Percentiles rank a stretch among this genome's conserved stretches.
These are phyloP conservation scores for Bremia lactucae DNA, from an alignment of 352 stramenopile species.

Conservation along the genomic window DNA sequence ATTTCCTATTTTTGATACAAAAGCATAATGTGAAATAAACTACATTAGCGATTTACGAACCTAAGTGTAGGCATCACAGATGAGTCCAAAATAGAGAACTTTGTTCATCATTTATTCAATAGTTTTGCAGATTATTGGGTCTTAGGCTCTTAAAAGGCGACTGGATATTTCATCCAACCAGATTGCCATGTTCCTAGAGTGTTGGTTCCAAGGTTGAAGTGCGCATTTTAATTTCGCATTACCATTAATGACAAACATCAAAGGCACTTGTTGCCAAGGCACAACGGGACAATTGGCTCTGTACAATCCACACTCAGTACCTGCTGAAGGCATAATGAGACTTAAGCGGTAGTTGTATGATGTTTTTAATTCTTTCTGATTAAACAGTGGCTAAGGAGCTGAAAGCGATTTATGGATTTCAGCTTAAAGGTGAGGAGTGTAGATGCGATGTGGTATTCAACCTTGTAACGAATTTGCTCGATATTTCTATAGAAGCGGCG, in stretches of 20 bases:
- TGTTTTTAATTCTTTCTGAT: neutral
- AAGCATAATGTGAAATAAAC: too few species aligned
- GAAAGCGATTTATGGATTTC: slow-evolving; percentile 39
- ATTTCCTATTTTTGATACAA: too few species aligned
- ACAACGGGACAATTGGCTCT: slow-evolving; percentile 38
- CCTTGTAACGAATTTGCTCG: neutral
- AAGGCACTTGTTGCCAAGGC: slow-evolving; percentile 31
- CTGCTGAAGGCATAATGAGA: slow-evolving; percentile 24
- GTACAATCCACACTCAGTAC: slow-evolving; percentile 46
- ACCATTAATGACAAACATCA: slow-evolving; percentile 12
- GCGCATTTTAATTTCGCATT: slow-evolving; percentile 6
- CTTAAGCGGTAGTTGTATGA: neutral
- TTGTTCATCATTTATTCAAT: too few species aligned
- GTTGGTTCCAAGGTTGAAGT: slow-evolving; percentile 31
- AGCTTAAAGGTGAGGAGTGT: slow-evolving; percentile 23
- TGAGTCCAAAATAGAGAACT: too few species aligned
- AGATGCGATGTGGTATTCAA: neutral
- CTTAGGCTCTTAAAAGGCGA: too few species aligned
- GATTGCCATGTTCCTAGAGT: too few species aligned
- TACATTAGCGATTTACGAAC: too few species aligned
- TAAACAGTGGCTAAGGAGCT: slow-evolving; percentile 42
- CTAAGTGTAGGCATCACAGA: too few species aligned
- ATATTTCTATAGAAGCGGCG: slow-evolving; percentile 20
- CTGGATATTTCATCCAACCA: too few species aligned
- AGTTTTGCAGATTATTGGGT: too few species aligned